phyloP scores from a whole-genome alignment of 2,329 filamentous ascomycete genomes.

The Neospermospora avenae region DNA sequence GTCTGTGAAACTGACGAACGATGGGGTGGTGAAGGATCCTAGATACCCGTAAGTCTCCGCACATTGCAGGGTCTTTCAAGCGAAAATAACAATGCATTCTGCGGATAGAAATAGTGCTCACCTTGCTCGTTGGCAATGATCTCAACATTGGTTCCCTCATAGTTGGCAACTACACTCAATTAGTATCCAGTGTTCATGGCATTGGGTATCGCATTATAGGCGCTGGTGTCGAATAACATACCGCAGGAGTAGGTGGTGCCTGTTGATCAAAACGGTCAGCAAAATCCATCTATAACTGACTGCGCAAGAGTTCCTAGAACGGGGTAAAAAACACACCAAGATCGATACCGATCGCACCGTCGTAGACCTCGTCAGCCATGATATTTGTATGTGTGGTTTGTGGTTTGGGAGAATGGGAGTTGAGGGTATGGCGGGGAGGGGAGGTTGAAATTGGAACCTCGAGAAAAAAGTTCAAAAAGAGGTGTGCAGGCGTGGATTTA shows the following conservation, averaged over 20 bases:
- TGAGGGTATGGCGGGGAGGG: constrained; percentile 18
- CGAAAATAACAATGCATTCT: neutral
- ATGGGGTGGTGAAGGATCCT: constrained; percentile 80
- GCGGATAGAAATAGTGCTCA: neutral
- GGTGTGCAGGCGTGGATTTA: constrained; percentile 1
- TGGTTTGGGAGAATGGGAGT: constrained; percentile 15
- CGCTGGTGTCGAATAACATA: constrained; percentile 22
- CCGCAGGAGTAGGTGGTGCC: constrained; percentile 97
- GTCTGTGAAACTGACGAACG: constrained; percentile 98
- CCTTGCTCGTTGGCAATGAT: constrained; percentile 55
- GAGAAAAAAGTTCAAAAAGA: constrained; percentile 6
- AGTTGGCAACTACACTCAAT: constrained; percentile 71
- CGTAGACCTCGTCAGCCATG: constrained; percentile 98
- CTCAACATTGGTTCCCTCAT: constrained; percentile 99
- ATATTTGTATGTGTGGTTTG: constrained; percentile 40
- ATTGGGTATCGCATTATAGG: neutral
- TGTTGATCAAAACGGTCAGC: constrained; percentile 42
- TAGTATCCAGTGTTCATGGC: constrained; percentile 12
- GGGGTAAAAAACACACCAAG: constrained; percentile 66
- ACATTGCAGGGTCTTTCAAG: neutral
- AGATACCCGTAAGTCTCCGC: neutral
- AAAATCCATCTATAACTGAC: constrained; percentile 4
- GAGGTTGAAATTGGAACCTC: constrained; percentile 6
- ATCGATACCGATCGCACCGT: constrained; percentile 99
- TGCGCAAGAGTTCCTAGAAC: neutral